A percentile compares a stretch with the other conserved stretches of the same genome.
phyloP scores from a whole-genome alignment of 139 green algal species.

The Picochlorum sp. region DNA sequence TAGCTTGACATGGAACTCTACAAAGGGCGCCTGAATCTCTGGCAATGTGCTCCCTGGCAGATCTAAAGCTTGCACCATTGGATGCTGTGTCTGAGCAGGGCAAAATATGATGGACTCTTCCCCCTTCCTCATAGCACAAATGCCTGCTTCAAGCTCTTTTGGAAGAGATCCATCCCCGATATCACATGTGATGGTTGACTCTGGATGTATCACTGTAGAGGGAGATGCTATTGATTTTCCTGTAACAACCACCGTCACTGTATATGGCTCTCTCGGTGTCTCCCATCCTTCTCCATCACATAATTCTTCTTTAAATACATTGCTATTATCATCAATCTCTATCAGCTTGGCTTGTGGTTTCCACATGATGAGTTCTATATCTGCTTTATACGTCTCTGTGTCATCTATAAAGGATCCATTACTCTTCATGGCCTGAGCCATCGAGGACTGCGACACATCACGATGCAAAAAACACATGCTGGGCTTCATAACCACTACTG shows the following conservation, averaged over 20 bases:
- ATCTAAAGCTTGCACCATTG: background rate
- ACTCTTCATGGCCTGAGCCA: conserved; percentile 25
- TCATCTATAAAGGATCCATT: conserved; percentile 44
- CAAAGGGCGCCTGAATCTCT: background rate
- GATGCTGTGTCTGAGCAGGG: background rate
- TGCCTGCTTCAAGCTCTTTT: conserved; percentile 15
- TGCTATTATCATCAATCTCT: too few relatives aligned
- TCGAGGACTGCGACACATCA: conserved; percentile 44
- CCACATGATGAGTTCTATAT: background rate
- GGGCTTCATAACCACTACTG: conserved; percentile 49
- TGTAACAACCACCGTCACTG: background rate
- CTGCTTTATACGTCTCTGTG: conserved; percentile 37
- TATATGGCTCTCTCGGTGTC: conserved; percentile 45
- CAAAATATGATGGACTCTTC: conserved; percentile 19
- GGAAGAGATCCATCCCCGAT: conserved; percentile 13
- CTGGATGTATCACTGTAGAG: background rate
- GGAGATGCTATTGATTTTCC: background rate
- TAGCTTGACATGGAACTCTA: background rate
- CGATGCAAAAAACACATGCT: conserved; percentile 51
- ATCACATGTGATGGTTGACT: conserved; percentile 3
- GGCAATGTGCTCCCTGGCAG: background rate
- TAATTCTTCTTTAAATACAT: conserved; percentile 30
- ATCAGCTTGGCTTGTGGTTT: too few relatives aligned
- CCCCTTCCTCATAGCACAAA: conserved; percentile 15
- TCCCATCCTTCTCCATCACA: conserved; percentile 59